Evolutionary conservation across 306 rosid species (phyloP).

Genomic region (Lagenaria siceraria): DNA sequence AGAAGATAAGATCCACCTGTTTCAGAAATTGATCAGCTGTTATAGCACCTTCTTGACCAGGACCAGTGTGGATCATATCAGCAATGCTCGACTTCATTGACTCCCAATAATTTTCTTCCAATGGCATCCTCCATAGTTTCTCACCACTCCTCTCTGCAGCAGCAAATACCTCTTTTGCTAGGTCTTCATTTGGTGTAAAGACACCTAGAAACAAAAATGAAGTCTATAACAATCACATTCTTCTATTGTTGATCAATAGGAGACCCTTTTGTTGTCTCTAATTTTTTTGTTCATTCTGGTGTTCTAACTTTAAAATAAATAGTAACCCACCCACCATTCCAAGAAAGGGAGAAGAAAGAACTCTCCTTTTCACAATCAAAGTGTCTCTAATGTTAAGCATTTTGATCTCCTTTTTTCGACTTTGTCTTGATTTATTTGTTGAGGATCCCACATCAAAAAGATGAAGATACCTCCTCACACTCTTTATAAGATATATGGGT

Average conservation of each 20-base stretch:
- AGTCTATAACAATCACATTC: not conserved
- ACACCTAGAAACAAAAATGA: slow-evolving; percentile 39
- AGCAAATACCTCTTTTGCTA: slow-evolving; percentile 67
- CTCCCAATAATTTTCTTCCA: slow-evolving; percentile 98
- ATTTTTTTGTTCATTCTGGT: not conserved
- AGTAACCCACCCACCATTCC: not conserved
- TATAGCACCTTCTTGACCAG: slow-evolving; percentile 75
- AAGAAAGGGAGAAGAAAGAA: not conserved
- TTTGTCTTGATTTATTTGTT: too few relatives aligned
- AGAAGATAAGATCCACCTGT: slow-evolving; percentile 37
- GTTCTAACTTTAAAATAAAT: not conserved
- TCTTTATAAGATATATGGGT: too few relatives aligned
- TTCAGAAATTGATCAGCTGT: slow-evolving; percentile 84
- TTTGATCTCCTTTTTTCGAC: too few relatives aligned
- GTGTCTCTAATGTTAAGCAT: too few relatives aligned
- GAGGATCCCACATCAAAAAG: too few relatives aligned
- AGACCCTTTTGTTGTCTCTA: not conserved
- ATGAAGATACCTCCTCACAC: too few relatives aligned
- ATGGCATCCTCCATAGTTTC: slow-evolving; percentile 89
- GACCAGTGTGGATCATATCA: slow-evolving; percentile 87
- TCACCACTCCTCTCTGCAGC: slow-evolving; percentile 84
- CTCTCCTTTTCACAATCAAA: too few relatives aligned
- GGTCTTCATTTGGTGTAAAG: slow-evolving; percentile 91
- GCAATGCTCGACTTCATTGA: slow-evolving; percentile 86
- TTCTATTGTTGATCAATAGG: too few relatives aligned